Evolutionary conservation across 2,329 filamentous ascomycete genomes (phyloP).

Genomic region (Phoma sp.): DNA sequence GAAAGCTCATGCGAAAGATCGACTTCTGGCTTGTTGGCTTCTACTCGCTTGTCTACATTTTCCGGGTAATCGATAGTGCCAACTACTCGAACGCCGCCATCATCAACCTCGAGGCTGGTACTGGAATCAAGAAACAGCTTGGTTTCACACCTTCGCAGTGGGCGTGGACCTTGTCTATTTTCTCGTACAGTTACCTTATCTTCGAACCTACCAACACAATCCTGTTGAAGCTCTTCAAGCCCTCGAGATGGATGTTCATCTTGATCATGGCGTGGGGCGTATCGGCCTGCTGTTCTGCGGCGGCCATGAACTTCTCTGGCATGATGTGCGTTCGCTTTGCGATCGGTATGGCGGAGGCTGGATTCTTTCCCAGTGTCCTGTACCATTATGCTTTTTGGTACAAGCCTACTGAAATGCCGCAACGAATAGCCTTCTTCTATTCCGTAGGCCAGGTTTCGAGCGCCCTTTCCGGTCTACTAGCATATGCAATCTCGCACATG

Average conservation of each 20-base stretch:
- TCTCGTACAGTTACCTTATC: constrained; percentile 43
- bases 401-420: constrained; percentile 38
- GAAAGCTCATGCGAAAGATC: constrained; percentile 32
- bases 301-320: constrained; percentile 26
- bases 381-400: constrained; percentile 64
- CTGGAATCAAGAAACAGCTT: constrained; percentile 44
- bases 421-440: constrained; percentile 50
- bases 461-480: constrained; percentile 48
- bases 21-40: constrained; percentile 40
- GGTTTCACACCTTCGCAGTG: constrained; percentile 38
- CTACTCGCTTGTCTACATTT: constrained; percentile 42
- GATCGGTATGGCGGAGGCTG: constrained; percentile 28
- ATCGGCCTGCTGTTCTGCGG: constrained; percentile 25
- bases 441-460: constrained; percentile 52
- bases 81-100: constrained; percentile 44
- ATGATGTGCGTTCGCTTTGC: constrained; percentile 33
- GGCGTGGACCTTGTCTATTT: constrained; percentile 43
- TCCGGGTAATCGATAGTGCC: constrained; percentile 41
- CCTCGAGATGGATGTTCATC: constrained; percentile 30
- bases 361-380: constrained; percentile 26
- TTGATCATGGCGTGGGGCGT: constrained; percentile 37
- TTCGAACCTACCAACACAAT: constrained; percentile 36
- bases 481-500: constrained; percentile 65
- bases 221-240: constrained; percentile 27
- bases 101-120: constrained; percentile 44